A percentile compares a stretch with the other conserved stretches of the same genome.
Evolutionary conservation across 2,329 filamentous ascomycete species (phyloP).

Genomic region (Blastomyces emzantsi): DNA sequence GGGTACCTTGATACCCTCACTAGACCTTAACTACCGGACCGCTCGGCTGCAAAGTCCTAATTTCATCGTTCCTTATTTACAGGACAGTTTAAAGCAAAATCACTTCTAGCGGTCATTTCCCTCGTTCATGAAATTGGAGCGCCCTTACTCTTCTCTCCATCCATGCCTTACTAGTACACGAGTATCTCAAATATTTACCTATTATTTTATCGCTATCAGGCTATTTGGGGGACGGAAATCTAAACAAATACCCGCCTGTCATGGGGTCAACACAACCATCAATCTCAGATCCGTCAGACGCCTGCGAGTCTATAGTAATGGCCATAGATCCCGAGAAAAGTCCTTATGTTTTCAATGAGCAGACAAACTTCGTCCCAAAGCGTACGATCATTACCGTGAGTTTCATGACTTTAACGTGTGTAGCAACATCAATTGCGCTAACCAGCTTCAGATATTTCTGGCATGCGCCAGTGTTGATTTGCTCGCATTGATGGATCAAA

Average conservation of each 20-base stretch:
- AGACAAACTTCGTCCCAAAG: slow-evolving; percentile 48
- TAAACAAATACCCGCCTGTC: not conserved
- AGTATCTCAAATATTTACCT: not conserved
- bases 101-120: not conserved
- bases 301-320: slow-evolving; percentile 11
- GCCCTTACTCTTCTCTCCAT: not conserved
- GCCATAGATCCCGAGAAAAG: not conserved
- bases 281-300: slow-evolving; percentile 12
- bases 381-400: slow-evolving; percentile 45
- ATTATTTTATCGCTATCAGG: not conserved
- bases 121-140: not conserved
- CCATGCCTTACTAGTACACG: not conserved
- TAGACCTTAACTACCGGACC: not conserved
- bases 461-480: slow-evolving; percentile 49
- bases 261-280: not conserved
- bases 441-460: slow-evolving; percentile 43
- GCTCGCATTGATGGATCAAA: slow-evolving; percentile 50
- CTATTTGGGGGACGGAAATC: not conserved
- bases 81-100: not conserved
- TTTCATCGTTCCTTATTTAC: not conserved
- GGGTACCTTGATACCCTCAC: no score
- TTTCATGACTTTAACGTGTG: not conserved
- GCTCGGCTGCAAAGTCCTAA: no score
- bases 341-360: slow-evolving; percentile 42
- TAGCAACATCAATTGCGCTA: not conserved